Evolutionary conservation across 1,284 basidiomycete genomes (phyloP).

Genomic region (Neonothopanus nambi): DNA sequence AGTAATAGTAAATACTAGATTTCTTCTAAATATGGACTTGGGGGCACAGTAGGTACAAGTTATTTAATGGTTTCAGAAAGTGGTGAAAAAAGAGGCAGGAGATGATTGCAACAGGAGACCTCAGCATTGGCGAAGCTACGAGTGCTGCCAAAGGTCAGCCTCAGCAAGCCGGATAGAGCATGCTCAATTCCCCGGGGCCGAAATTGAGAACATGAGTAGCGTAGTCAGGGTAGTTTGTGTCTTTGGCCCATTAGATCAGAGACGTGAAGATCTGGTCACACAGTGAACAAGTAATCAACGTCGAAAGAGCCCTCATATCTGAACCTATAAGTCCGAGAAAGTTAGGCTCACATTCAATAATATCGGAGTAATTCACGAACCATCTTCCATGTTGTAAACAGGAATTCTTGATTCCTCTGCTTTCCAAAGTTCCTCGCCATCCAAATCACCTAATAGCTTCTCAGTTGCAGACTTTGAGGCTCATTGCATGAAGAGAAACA

Average conservation of each 20-base stretch:
- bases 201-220: slow-evolving; percentile 97
- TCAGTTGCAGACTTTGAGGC: slow-evolving; percentile 76
- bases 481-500: too few species aligned
- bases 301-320: slow-evolving; percentile 69
- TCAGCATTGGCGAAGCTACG: too few species aligned
- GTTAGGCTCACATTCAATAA: slow-evolving; percentile 20
- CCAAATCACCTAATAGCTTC: slow-evolving; percentile 77
- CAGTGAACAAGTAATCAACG: slow-evolving; percentile 78
- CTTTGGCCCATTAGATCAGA: slow-evolving; percentile 92
- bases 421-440: slow-evolving; percentile 79
- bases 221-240: slow-evolving; percentile 84
- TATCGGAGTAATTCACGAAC: slow-evolving; percentile 44
- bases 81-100: too few species aligned
- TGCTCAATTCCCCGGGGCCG: too few species aligned
- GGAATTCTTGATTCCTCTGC: slow-evolving; percentile 75
- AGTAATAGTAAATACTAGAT: too few species aligned
- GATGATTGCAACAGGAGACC: too few species aligned
- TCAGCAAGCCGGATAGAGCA: too few species aligned
- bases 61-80: too few species aligned
- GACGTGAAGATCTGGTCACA: slow-evolving; percentile 93
- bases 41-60: too few species aligned
- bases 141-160: too few species aligned
- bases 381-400: slow-evolving; percentile 92
- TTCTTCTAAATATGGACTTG: too few species aligned
- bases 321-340: slow-evolving; percentile 53